Percentiles rank a stretch among this genome's conserved stretches.
Conservation (phyloP, 1,284 basidiomycete genomes). For the Fomitiporia mediterranea region DNA sequence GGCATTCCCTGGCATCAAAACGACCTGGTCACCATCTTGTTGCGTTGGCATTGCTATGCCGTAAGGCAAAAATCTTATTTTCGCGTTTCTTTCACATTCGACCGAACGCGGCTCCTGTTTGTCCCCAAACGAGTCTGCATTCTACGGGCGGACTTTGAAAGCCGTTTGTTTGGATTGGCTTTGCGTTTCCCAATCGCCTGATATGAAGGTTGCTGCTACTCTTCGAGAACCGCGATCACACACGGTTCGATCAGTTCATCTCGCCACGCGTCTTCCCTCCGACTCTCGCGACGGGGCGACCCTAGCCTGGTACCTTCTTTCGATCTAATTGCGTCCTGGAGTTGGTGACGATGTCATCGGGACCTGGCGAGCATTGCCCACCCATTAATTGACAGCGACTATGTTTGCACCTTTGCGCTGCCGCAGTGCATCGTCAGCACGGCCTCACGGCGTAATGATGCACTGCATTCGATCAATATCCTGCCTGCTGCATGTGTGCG, state of each 20-base stretch:
- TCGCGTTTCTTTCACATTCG: background rate
- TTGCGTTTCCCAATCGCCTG: background rate
- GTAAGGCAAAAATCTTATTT: background rate
- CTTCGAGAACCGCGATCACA: background rate
- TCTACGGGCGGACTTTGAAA: background rate
- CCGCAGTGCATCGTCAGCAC: background rate
- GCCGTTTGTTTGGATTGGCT: background rate
- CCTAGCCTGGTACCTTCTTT: slow-evolving; percentile 6
- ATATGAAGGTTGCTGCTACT: background rate
- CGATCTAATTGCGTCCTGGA: background rate
- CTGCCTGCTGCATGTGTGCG: background rate
- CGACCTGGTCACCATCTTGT: background rate
- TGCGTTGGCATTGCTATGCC: background rate
- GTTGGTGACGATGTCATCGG: background rate
- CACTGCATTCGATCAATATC: background rate
- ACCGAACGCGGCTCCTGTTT: background rate
- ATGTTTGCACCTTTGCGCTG: background rate
- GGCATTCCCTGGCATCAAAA: slow-evolving; percentile 2
- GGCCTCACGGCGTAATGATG: background rate
- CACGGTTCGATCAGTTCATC: background rate
- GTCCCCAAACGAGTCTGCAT: background rate
- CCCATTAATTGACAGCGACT: background rate
- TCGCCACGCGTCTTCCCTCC: background rate
- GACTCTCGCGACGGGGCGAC: slow-evolving; percentile 2
- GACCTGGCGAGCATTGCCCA: background rate